These are phyloP conservation scores for Gossypium raimondii DNA, from an alignment of 345 rosid species.

Conservation along the genomic window DNA sequence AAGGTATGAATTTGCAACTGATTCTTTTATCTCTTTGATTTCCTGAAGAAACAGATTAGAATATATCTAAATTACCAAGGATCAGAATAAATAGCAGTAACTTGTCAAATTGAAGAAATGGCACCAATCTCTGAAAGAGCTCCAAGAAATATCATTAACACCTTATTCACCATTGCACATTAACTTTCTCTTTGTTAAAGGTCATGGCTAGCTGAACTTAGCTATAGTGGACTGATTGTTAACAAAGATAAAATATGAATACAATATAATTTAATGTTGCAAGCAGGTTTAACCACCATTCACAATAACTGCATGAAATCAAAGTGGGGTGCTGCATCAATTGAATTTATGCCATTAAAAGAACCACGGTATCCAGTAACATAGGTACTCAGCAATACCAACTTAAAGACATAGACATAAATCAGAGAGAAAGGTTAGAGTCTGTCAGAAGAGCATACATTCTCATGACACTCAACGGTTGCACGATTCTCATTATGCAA, in stretches of 20 bases:
- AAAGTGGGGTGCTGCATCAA: not conserved
- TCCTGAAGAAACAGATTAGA: slow-evolving; percentile 44
- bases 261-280: not conserved
- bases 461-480: slow-evolving; percentile 52
- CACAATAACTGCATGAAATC: not conserved
- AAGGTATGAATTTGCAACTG: slow-evolving; percentile 44
- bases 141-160: not conserved
- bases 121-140: not conserved
- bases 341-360: slow-evolving; percentile 5
- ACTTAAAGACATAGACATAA: not conserved
- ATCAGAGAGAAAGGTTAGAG: not conserved
- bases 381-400: not conserved
- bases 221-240: not conserved
- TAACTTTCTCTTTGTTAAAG: not conserved
- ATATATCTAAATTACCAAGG: not conserved
- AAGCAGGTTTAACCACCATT: not conserved
- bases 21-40: slow-evolving; percentile 58
- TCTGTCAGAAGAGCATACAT: slow-evolving; percentile 39
- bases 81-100: not conserved
- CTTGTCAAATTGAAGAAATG: not conserved
- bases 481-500: slow-evolving; percentile 60
- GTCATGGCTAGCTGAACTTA: not conserved
- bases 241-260: not conserved
- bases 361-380: not conserved
- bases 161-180: not conserved